Evolutionary conservation across 2,329 filamentous ascomycete genomes (phyloP).

Genomic region (Nothomitra cinnamomea): DNA sequence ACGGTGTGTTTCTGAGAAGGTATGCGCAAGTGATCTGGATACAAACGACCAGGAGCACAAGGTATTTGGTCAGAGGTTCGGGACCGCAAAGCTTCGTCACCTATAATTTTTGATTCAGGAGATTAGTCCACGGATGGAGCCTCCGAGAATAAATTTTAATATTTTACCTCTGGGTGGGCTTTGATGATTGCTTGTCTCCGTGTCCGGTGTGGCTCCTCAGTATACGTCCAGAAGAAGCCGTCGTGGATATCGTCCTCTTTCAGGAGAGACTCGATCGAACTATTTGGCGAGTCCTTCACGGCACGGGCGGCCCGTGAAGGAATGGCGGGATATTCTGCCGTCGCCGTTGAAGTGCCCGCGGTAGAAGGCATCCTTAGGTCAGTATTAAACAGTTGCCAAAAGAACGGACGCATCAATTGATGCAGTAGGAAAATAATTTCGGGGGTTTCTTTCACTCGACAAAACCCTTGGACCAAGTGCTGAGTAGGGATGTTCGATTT

Average conservation of each 20-base stretch:
- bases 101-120: conserved; percentile 27
- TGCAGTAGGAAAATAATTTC: neutral
- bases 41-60: conserved; percentile 67
- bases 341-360: neutral
- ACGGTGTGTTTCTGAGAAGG: conserved; percentile 55
- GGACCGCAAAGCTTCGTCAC: conserved; percentile 94
- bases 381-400: neutral
- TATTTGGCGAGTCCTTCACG: neutral
- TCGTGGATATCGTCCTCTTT: neutral
- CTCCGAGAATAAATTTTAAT: neutral
- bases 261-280: neutral
- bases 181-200: conserved; percentile 90
- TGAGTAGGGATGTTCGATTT: neutral
- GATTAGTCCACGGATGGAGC: neutral
- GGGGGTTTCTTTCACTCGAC: neutral
- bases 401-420: conserved; percentile 1
- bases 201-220: conserved; percentile 89
- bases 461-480: too few relatives aligned
- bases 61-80: conserved; percentile 88
- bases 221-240: conserved; percentile 93
- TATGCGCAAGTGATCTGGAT: conserved; percentile 68
- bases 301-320: neutral
- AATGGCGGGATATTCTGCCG: neutral
- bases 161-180: conserved; percentile 73
- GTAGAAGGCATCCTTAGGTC: neutral